Conservation (phyloP, 768 basidiomycete genomes). For the Serendipita sp. region DNA sequence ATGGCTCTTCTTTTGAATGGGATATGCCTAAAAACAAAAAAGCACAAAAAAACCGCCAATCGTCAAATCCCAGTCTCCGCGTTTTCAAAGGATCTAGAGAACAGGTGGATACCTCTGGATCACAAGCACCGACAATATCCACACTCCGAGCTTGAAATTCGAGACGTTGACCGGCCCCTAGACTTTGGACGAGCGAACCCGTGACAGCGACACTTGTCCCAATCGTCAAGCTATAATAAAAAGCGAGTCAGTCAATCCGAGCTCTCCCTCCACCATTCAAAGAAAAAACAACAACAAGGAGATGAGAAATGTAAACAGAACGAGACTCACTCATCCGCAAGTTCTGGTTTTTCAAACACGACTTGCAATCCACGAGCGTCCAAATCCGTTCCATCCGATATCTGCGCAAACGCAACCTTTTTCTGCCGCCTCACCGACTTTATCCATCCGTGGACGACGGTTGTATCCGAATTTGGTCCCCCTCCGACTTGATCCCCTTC, state of each 20-base stretch:
- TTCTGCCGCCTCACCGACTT: conserved; percentile 78
- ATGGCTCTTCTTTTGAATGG: conserved; percentile 80
- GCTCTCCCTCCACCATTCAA: too few relatives aligned
- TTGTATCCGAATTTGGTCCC: background rate
- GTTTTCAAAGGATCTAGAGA: too few relatives aligned
- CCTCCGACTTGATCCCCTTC: background rate
- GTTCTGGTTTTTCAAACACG: conserved; percentile 39
- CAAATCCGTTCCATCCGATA: background rate
- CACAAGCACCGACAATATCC: conserved; percentile 38
- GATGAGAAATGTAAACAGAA: background rate
- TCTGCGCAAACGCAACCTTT: conserved; percentile 58
- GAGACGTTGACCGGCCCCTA: conserved; percentile 33
- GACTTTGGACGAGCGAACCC: conserved; percentile 32
- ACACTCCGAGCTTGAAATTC: conserved; percentile 38
- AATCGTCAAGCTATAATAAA: conserved; percentile 29
- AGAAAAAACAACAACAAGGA: background rate
- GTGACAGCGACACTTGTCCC: conserved; percentile 38
- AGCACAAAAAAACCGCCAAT: too few relatives aligned
- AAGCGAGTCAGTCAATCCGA: background rate
- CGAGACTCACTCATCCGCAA: conserved; percentile 18
- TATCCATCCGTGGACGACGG: conserved; percentile 63
- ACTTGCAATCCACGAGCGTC: conserved; percentile 46
- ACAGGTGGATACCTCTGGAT: conserved; percentile 48
- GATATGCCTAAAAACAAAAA: conserved; percentile 72
- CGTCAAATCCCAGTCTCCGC: too few relatives aligned